Evolutionary conservation across 805 yeast genomes (phyloP), one percentile per base, ranked within the genome.

Genomic region (Candida sithepensis): DNA sequence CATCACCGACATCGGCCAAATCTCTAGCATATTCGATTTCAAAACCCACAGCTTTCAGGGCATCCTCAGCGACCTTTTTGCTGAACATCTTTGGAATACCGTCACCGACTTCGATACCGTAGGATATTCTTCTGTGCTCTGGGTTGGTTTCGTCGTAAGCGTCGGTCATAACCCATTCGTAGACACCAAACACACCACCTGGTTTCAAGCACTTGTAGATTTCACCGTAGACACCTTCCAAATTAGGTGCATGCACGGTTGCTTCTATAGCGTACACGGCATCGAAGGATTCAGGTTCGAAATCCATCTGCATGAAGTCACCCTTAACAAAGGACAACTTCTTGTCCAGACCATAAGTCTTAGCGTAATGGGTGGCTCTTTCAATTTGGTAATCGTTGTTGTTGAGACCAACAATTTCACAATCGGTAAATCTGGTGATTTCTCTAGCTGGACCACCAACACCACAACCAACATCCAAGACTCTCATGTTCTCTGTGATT

Each of bases 371-470:
- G 67, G 81, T 85, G 49, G 95, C 98, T 67, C 95, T 88, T 64
- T 84, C 91, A 60, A 92, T 85, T 77, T 94, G 96, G 74, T 94
- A 94, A 71, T 94, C 99, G 68, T 94, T 94, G 77, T 94, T 92
- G 76, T 92, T 92, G 61, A 92, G 77, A 44, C 99, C 99, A 53
- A 87, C 87, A 65, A 92, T 77, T 59, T 80, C 73, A 72, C 90
- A 85, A 61, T 85, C 89, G 44, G 98, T 85, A 75, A 92, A 92
- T 66, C 96, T 82, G 51, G 85, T 78, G 63, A 92, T 92, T 74
- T 94, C 97, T 70, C 97, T 85, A 20, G 96, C 97, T 61, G 99
- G 99, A 39, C 99, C 99, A 66, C 99, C 99, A 60, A 92, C 96
- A 77, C 99, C 99, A 75, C 99, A 94, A 42, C 99, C 99, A 48